Base-by-base conservation (phyloP, 1,139 yeast species). In the Kurtzmaniella quercitrusa region DNA sequence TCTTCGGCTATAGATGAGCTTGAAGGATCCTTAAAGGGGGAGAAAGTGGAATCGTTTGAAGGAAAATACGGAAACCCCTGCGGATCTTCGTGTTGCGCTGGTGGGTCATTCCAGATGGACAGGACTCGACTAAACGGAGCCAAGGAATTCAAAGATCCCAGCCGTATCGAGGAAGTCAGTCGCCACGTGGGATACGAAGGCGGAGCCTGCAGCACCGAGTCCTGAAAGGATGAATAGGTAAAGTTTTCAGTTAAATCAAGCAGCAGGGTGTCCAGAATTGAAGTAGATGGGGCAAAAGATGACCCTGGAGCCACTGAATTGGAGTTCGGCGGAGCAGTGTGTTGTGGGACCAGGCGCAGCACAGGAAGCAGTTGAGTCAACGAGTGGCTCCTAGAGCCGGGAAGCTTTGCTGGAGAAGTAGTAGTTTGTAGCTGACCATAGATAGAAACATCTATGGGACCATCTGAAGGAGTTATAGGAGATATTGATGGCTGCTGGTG, bases 91-190 rank as follows among this genome's bases (percentile, higher is more conserved):
- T 37, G 23, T 24, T n/a, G 14, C 10, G 15, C 38, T 33, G 42
- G 46, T 41, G 44, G 27, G 18, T 46, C 48, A 37, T 44, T 48
- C 51, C 51, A 48, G 23, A 48, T 48, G 16, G 48, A 45, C 7
- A 45, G 15, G 11, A 36, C 15, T 19, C 38, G 23, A 17, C 38
- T 15, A 21, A 19, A 31, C 3, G 36, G 18, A 14, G 36, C 16
- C 18, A 31, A 12, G 10, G 16, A 14, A 14, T 31, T 31, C 18
- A 16, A n/a, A 6, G 31, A 10, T 27, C 8, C 18, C 36, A 31
- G 18, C 16, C 18, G 36, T 5, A 14, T 31, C 10, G 18, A 14
- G 5, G 18, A 15, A 8, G 16, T 14, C 36, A 14, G 17, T 8
- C 36, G 5, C 36, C 36, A 31, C 6, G 36, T 31, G 11, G 36